Conservation (phyloP, 2,329 filamentous ascomycete species). For the Dryadomyces sulphureus region DNA sequence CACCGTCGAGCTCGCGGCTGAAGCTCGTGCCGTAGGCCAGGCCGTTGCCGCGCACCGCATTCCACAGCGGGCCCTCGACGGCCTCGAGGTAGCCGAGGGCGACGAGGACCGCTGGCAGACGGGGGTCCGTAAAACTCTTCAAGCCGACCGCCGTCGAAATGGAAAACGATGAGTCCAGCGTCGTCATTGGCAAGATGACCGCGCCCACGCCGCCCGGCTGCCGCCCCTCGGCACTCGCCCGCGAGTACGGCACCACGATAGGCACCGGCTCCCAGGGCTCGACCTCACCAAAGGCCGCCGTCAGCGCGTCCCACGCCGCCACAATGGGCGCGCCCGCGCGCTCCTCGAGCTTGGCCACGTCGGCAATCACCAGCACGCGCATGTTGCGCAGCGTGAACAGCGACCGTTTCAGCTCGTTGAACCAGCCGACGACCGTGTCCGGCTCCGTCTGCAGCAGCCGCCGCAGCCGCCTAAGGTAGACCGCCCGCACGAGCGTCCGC, state of each 20-base stretch:
- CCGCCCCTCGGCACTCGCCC: conserved; percentile 63
- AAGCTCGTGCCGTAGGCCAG: conserved; percentile 85
- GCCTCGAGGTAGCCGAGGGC: conserved; percentile 84
- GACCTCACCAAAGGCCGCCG: conserved; percentile 29
- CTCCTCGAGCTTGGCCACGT: conserved; percentile 56
- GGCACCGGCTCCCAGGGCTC: conserved; percentile 26
- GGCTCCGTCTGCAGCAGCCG: conserved; percentile 67
- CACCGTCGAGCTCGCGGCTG: conserved; percentile 60
- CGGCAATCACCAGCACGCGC: conserved; percentile 69
- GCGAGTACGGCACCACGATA: conserved; percentile 51
- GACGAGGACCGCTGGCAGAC: conserved; percentile 72
- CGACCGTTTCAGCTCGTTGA: conserved; percentile 59
- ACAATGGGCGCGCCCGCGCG: conserved; percentile 35
- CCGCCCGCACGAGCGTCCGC: conserved; percentile 69
- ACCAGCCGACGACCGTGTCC: conserved; percentile 57
- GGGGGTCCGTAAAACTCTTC: conserved; percentile 59
- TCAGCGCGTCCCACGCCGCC: conserved; percentile 59
- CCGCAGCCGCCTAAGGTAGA: conserved; percentile 76
- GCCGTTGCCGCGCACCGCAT: conserved; percentile 79
- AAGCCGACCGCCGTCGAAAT: conserved; percentile 63
- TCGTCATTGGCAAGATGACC: conserved; percentile 77
- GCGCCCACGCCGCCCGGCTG: conserved; percentile 59
- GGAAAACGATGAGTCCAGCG: conserved; percentile 83
- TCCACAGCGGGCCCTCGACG: conserved; percentile 89
- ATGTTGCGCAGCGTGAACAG: conserved; percentile 79